These are phyloP conservation scores for Rhizopus sp. DNA, from an alignment of 371 early-diverging fungal genomes.

Conservation along the genomic window DNA sequence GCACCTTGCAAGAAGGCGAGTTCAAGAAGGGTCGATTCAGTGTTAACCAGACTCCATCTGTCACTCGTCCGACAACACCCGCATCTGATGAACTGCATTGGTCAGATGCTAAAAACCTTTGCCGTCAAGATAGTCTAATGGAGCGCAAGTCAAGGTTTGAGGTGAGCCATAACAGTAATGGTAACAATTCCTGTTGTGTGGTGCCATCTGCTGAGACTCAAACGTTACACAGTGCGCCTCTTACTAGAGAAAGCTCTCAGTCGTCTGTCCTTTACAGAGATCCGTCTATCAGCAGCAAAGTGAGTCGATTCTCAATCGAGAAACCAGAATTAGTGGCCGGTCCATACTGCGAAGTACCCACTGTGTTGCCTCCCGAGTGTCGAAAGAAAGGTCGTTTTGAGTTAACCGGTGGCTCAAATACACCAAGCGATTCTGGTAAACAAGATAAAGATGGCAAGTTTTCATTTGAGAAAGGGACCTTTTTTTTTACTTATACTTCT, in stretches of 20 bases:
- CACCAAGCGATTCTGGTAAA: slow-evolving; percentile 2
- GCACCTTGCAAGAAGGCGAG: slow-evolving; percentile 22
- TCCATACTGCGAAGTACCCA: slow-evolving; percentile 4
- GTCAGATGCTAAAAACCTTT: slow-evolving; percentile 10
- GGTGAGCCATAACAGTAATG: slow-evolving; percentile 21
- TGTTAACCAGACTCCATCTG: slow-evolving; percentile 30
- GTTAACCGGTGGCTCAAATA: slow-evolving; percentile 26
- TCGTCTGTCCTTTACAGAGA: slow-evolving; percentile 18
- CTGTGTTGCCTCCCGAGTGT: slow-evolving; percentile 20
- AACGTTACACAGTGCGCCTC: slow-evolving; percentile 17
- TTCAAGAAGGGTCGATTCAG: slow-evolving; percentile 37
- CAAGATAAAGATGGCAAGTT: slow-evolving; percentile 4
- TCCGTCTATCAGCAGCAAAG: slow-evolving; percentile 12
- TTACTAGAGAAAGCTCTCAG: slow-evolving; percentile 32
- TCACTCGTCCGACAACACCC: background rate
- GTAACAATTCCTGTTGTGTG: slow-evolving; percentile 6
- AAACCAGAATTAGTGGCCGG: slow-evolving; percentile 14
- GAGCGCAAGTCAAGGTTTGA: slow-evolving; percentile 35
- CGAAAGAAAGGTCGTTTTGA: slow-evolving; percentile 38
- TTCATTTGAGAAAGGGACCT: background rate
- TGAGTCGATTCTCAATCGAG: slow-evolving; percentile 39
- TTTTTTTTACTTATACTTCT: background rate
- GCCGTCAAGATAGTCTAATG: slow-evolving; percentile 22
- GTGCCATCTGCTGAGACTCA: slow-evolving; percentile 6
- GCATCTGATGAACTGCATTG: background rate